phyloP scores from a whole-genome alignment of 1,139 yeast genomes.

The Taphrina flavorubra region DNA sequence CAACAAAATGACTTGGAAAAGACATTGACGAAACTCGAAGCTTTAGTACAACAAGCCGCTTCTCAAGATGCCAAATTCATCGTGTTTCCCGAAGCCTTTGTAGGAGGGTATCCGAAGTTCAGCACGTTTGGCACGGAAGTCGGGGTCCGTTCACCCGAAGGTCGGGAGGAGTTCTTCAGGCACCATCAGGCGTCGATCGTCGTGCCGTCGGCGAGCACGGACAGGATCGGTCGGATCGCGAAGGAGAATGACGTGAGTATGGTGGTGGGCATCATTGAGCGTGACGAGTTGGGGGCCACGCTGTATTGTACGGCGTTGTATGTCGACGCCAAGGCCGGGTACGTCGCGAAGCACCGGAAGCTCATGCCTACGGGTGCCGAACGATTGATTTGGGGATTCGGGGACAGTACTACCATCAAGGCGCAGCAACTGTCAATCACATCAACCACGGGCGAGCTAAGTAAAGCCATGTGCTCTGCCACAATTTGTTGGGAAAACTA shows the following conservation, averaged over 20 bases:
- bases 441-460: neutral
- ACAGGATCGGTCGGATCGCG: constrained; percentile 13
- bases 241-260: constrained; percentile 10
- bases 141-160: constrained; percentile 16
- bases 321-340: constrained; percentile 15
- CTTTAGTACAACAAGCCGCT: neutral
- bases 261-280: constrained; percentile 29
- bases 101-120: constrained; percentile 32
- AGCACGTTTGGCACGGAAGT: constrained; percentile 24
- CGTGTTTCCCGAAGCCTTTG: constrained; percentile 36
- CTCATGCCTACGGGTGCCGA: constrained; percentile 35
- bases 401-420: constrained; percentile 30
- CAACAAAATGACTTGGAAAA: constrained; percentile 1
- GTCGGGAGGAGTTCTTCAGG: constrained; percentile 11
- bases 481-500: constrained; percentile 32
- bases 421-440: constrained; percentile 20
- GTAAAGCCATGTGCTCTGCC: neutral
- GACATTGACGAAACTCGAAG: constrained; percentile 10
- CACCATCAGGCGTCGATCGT: constrained; percentile 7
- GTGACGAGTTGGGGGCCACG: constrained; percentile 23
- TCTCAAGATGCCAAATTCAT: neutral
- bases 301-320: constrained; percentile 22
- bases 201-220: constrained; percentile 22
- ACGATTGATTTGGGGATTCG: constrained; percentile 30
- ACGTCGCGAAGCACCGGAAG: constrained; percentile 30